Evolutionary conservation across 345 rosid species (phyloP), one percentile per base, ranked within the genome.

Genomic region (Brassica juncea): DNA sequence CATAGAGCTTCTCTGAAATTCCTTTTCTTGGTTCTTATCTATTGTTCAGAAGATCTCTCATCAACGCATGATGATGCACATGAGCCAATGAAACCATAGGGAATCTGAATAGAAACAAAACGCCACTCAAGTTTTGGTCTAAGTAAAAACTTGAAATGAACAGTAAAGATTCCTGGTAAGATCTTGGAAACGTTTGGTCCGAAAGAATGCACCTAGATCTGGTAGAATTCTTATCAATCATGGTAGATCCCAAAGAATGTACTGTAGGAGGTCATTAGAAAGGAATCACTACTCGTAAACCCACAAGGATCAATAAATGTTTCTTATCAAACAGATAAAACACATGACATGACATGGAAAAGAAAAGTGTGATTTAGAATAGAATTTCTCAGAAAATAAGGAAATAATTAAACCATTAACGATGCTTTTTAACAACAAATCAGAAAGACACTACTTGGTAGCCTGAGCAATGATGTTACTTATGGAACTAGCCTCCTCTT

Each of bases 401-500:
- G 28, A 61, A 8, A 47, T 8, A 65, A 65, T 32, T 30, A 2
- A 60, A 10, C 2, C 81, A 72, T 78, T 19, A 30, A 58, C 68
- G 55, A 78, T 66, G 67, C 44, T 78, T 76, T 6, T 5, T 2
- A 35, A 15, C 21, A 39, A 14, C 30, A 76, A 16, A 60, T 1
- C 7, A 44, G 68, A 66, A 54, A 34, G 55, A 61, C 34, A 77
- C 86, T 93, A 96, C 86, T 92, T 93, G 27, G 97, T 90, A 80
- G 98, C 98, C 86, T 96, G 99, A 5, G 98, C 94, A 73, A 96
- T 93, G 35, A 93, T 93, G 77, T 92, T 96, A 77, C 97, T 90
- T 57, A 96, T 89, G 35, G 99, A 96, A 82, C 88, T 79, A 9
- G 94, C 94, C 68, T 96, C 88, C 81, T 93, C 98, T 88, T 96